Evolutionary conservation across 768 basidiomycete genomes (phyloP).

Genomic region (Calocera cornea): DNA sequence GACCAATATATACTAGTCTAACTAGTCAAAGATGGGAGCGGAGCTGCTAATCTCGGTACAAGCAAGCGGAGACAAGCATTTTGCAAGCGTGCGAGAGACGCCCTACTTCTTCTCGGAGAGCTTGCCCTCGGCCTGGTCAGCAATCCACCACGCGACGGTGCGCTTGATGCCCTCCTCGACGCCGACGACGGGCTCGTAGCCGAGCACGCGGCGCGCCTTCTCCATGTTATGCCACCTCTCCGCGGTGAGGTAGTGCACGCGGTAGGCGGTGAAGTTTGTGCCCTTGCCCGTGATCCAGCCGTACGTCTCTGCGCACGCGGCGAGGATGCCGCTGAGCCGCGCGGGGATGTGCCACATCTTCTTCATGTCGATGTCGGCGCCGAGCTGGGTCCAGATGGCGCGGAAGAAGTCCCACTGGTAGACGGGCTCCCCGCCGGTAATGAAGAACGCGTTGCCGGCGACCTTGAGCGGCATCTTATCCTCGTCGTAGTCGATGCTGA

Average conservation of each 20-base stretch:
- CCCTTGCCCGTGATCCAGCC: conserved; percentile 62
- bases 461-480: conserved; percentile 50
- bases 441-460: conserved; percentile 88
- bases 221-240: conserved; percentile 88
- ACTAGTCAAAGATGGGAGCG: neutral
- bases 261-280: conserved; percentile 72
- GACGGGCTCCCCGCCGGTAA: conserved; percentile 91
- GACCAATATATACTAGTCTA: neutral
- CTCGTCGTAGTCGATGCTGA: conserved; percentile 35
- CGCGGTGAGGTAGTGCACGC: conserved; percentile 67
- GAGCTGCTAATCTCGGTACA: neutral
- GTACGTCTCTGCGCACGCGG: conserved; percentile 58
- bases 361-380: conserved; percentile 29
- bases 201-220: conserved; percentile 76
- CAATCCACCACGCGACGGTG: conserved; percentile 35
- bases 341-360: conserved; percentile 42
- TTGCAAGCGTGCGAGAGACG: neutral
- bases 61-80: neutral
- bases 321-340: conserved; percentile 54
- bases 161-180: conserved; percentile 74
- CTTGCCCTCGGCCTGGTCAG: conserved; percentile 4
- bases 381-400: conserved; percentile 58
- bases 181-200: conserved; percentile 85
- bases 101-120: neutral
- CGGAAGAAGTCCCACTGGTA: conserved; percentile 94